These are phyloP conservation scores for Rubroshorea leprosula DNA, from an alignment of 345 rosid genomes.

Conservation along the genomic window DNA sequence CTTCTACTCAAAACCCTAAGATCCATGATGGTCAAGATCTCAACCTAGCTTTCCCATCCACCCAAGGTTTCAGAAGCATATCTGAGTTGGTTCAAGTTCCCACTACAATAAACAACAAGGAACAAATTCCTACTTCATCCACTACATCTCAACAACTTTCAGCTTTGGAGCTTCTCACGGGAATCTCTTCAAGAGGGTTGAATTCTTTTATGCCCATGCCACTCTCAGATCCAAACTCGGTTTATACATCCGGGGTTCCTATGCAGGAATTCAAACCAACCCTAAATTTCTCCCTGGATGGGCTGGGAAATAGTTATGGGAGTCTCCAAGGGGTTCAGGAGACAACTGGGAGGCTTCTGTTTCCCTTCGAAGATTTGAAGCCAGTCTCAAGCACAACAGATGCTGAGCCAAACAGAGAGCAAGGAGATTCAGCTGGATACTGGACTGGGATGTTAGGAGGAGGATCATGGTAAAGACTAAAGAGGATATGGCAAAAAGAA, in stretches of 20 bases:
- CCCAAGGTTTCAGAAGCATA: constrained; percentile 47
- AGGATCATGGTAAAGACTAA: constrained; percentile 74
- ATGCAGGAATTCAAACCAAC: constrained; percentile 79
- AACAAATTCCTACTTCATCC: constrained; percentile 30
- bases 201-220: constrained; percentile 69
- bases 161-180: constrained; percentile 72
- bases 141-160: constrained; percentile 33
- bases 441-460: constrained; percentile 97
- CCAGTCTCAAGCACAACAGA: constrained; percentile 50
- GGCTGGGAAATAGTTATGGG: constrained; percentile 51
- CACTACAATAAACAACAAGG: constrained; percentile 30
- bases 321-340: constrained; percentile 41
- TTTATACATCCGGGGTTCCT: constrained; percentile 49
- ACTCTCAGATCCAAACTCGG: constrained; percentile 47
- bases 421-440: constrained; percentile 61
- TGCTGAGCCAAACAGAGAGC: constrained; percentile 41
- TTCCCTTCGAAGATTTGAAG: constrained; percentile 93
- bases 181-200: constrained; percentile 59
- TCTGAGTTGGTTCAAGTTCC: constrained; percentile 57
- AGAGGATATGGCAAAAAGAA: constrained; percentile 29
- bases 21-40: constrained; percentile 70
- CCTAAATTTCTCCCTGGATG: constrained; percentile 77
- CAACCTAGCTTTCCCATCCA: constrained; percentile 53
- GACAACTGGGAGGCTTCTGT: constrained; percentile 56
- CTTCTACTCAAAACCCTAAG: constrained; percentile 48